Evolutionary conservation across 345 rosid genomes (phyloP).

Genomic region (Mercurialis annua): DNA sequence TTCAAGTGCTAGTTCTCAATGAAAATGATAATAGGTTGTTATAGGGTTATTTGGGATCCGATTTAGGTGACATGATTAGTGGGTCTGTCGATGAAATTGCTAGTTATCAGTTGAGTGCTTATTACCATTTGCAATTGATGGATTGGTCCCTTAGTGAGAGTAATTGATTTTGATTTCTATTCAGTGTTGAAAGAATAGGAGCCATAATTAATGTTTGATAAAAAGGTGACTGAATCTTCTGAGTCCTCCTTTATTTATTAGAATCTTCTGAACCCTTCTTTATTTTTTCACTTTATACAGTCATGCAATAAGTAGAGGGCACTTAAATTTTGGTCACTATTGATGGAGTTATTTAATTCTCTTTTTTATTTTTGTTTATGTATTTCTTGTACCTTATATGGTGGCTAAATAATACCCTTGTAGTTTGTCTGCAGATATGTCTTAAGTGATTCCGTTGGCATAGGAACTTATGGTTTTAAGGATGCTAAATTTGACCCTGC

Average conservation of each 20-base stretch:
- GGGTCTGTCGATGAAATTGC: no score
- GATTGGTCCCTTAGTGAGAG: neutral
- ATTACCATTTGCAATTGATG: neutral
- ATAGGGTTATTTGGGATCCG: neutral
- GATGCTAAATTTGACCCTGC: slow-evolving; percentile 44
- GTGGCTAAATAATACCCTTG: slow-evolving; percentile 30
- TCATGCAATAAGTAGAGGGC: neutral
- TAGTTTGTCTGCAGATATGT: slow-evolving; percentile 64
- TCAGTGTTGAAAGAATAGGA: neutral
- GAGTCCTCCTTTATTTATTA: neutral
- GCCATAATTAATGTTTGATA: neutral
- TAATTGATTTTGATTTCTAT: neutral
- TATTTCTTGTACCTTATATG: slow-evolving; percentile 13
- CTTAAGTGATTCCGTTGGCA: slow-evolving; percentile 52
- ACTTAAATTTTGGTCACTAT: neutral
- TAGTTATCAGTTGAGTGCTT: no score
- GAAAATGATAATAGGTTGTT: neutral
- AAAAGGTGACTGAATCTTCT: neutral
- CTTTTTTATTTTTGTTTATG: neutral
- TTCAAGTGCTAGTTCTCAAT: neutral
- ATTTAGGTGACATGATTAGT: neutral
- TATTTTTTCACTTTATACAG: neutral
- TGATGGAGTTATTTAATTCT: neutral
- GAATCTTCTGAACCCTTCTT: neutral
- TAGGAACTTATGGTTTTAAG: slow-evolving; percentile 72